Percentiles rank a stretch among this genome's conserved stretches.
Conservation (phyloP, 805 yeast genomes). For the Lachancea dasiensis region DNA sequence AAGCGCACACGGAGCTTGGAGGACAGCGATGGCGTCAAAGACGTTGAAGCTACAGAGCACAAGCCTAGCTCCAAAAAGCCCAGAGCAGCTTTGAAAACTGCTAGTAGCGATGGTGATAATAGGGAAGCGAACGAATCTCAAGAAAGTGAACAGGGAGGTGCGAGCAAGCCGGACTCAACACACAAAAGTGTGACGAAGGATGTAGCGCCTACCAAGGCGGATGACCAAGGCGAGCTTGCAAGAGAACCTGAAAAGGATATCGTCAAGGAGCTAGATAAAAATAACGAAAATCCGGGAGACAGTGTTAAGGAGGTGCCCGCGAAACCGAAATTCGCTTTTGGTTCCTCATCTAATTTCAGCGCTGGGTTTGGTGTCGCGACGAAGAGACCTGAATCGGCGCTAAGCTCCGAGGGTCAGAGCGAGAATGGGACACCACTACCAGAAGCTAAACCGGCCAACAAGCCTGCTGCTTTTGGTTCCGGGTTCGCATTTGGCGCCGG, state of each 20-base stretch:
- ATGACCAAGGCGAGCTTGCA: no score
- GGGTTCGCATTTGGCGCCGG: conserved; percentile 39
- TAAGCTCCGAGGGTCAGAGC: conserved; percentile 3
- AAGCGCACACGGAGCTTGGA: conserved; percentile 6
- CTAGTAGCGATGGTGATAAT: conserved; percentile 7
- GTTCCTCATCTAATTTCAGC: conserved; percentile 47
- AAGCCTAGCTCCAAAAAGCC: conserved; percentile 7
- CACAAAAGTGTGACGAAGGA: no score
- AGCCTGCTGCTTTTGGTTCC: conserved; percentile 39
- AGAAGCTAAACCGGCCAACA: conserved; percentile 5
- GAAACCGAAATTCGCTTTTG: conserved; percentile 50
- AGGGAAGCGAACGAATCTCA: conserved; percentile 5
- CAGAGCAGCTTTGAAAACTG: conserved; percentile 8
- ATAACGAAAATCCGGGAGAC: neutral
- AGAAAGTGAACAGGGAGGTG: no score
- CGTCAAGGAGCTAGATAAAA: no score
- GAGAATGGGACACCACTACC: neutral
- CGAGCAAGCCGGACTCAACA: no score
- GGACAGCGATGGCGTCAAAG: neutral
- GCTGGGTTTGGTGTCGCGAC: conserved; percentile 28
- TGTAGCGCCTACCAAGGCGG: no score
- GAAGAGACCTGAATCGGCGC: conserved; percentile 3
- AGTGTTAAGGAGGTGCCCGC: neutral
- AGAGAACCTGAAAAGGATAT: no score
- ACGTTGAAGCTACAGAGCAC: neutral